Base-by-base conservation (phyloP, 257 asterid species). In the Linaria vulgaris region DNA sequence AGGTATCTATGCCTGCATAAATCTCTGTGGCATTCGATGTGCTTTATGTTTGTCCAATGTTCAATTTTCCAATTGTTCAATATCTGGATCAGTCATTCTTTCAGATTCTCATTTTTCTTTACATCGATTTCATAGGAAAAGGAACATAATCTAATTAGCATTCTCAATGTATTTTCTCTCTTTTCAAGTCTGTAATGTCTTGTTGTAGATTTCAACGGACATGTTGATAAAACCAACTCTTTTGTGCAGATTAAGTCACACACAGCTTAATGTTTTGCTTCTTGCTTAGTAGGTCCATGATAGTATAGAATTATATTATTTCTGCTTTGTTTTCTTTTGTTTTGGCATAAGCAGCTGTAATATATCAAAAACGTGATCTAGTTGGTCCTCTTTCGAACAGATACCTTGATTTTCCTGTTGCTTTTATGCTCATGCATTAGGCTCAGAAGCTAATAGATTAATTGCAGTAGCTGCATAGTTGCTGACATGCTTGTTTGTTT, bases 1-100 rank as follows among this genome's bases (percentile, higher is more conserved):
- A 89, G 98, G 98, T 88, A 20, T 31, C 87, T 73, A 48, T 1
- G 50, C 67, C n/a, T 53, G 48, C 64, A 59, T 54, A 23, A 44
- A 69, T 27, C 44, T 69, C 52, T 9, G 34, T 6, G 34, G 6
- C 55, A 11, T 56, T 69, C 16, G 55, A 47, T n/a, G 38, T 38
- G 19, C 17, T 20, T 16, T 59, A 6, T 53, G n/a, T 12, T 59
- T 57, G 39, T 31, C n/a, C n/a, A 59, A 31, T 41, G 27, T 67
- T 31, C 41, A 27, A 20, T 34, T 44, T 44, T 27, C 34, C 6
- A 2, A 6, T 19, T 44, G 62, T 11, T 65, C 25, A 47, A 50
- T 39, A 68, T 51, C 1, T 49, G 17, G 3, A 11, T 47, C 55
- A 24, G 1, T 53, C 12, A 41, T 58, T 46, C 34, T 51, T 31